Percentiles rank a stretch among this genome's conserved stretches.
Conservation (phyloP, 2,329 filamentous ascomycete genomes). For the Ilyonectria robusta region DNA sequence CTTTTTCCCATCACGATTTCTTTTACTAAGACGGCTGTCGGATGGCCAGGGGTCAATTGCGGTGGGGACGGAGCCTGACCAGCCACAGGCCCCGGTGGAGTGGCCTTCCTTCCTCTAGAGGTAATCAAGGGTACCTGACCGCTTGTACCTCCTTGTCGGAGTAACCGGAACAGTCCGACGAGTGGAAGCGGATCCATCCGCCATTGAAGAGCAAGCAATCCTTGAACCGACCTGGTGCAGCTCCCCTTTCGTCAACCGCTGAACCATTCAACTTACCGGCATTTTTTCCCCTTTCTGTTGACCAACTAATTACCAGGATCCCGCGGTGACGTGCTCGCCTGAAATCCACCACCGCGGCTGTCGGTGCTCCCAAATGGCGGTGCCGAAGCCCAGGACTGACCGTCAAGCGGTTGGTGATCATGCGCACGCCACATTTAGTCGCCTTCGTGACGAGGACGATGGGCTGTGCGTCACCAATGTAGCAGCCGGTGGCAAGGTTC, state of each 20-base stretch:
- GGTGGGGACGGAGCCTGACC: conserved; percentile 6
- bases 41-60: conserved; percentile 25
- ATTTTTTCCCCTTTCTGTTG: not conserved
- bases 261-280: not conserved
- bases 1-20: no score
- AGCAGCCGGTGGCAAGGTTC: conserved; percentile 2
- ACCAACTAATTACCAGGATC: conserved; percentile 4
- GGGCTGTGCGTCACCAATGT: not conserved
- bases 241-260: not conserved
- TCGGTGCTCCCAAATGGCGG: conserved; percentile 5
- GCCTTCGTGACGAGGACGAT: not conserved
- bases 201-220: not conserved
- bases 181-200: no score
- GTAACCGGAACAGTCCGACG: conserved; percentile 22
- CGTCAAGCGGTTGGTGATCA: conserved; percentile 1
- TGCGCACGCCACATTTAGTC: not conserved
- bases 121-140: conserved; percentile 19
- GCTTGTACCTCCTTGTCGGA: conserved; percentile 2
- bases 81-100: conserved; percentile 26
- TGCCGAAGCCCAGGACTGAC: not conserved
- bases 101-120: conserved; percentile 30
- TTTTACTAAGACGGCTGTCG: not conserved
- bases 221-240: not conserved
- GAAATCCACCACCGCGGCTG: conserved; percentile 13
- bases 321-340: not conserved